Conservation (phyloP, 192 early-diverging fungal species). For the Bifiguratus adelaidae region DNA sequence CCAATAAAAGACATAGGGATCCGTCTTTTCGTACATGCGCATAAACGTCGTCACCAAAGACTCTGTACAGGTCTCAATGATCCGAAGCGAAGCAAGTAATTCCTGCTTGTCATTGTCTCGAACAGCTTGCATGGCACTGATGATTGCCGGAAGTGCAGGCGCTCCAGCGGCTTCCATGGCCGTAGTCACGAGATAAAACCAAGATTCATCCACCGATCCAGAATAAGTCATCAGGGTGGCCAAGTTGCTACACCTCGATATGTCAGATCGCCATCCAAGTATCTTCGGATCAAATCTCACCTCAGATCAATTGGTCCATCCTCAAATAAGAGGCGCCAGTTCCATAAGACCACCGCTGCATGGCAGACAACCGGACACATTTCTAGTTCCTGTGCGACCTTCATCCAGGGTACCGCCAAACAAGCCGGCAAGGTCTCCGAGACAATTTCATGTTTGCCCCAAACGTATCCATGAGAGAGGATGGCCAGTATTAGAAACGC, state of each 20-base stretch:
- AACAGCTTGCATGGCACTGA: constrained; percentile 48
- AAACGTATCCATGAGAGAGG: constrained; percentile 85
- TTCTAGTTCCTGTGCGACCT: constrained; percentile 58
- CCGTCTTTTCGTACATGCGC: constrained; percentile 89
- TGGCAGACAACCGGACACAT: constrained; percentile 85
- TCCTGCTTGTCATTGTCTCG: constrained; percentile 37
- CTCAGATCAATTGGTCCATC: constrained; percentile 62
- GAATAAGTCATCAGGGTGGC: constrained; percentile 75
- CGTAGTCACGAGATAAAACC: constrained; percentile 92
- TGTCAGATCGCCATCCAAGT: no score
- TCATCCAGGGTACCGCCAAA: constrained; percentile 80
- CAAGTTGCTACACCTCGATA: constrained; percentile 71
- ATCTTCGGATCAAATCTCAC: no score
- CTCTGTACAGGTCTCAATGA: constrained; percentile 39
- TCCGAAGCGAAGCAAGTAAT: constrained; percentile 36
- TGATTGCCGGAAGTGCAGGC: constrained; percentile 52
- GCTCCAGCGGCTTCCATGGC: constrained; percentile 80
- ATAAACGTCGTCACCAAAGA: constrained; percentile 42
- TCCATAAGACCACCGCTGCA: constrained; percentile 82
- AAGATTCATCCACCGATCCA: constrained; percentile 84
- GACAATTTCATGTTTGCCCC: constrained; percentile 70
- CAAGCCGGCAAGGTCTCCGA: constrained; percentile 67
- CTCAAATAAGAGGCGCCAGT: constrained; percentile 81
- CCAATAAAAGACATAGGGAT: constrained; percentile 92
- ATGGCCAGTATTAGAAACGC: constrained; percentile 84